These are phyloP conservation scores for Rhodotorula toruloides DNA, from an alignment of 768 basidiomycete genomes.

Conservation along the genomic window DNA sequence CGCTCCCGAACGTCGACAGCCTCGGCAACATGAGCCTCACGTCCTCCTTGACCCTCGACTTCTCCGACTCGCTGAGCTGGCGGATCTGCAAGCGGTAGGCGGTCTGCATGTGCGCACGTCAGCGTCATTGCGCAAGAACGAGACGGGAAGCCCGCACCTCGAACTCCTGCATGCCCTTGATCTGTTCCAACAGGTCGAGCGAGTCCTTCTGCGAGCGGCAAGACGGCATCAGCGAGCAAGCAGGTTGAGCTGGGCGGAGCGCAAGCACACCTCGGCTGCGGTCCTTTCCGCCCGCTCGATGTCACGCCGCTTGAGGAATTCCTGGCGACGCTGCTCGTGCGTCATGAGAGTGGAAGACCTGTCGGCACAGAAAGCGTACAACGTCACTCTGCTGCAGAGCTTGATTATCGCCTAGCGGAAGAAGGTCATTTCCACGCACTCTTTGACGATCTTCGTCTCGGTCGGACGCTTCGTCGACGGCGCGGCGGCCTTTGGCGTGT, in stretches of 20 bases:
- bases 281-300: no score
- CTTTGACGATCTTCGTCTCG: neutral
- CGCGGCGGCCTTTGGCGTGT: no score
- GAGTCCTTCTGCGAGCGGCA: neutral
- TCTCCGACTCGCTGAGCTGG: neutral
- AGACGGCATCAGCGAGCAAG: neutral
- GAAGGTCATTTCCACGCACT: neutral
- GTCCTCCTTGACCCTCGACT: no score
- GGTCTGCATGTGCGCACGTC: neutral
- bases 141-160: no score
- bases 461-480: neutral
- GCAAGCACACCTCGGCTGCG: no score
- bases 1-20: constrained; percentile 2
- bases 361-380: no score
- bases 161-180: neutral
- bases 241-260: neutral
- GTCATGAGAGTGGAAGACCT: no score
- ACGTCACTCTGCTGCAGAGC: no score
- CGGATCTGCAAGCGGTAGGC: neutral
- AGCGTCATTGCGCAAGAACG: no score
- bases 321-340: no score
- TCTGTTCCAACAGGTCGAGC: neutral
- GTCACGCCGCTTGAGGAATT: no score
- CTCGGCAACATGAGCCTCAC: neutral
- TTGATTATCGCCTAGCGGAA: no score